Evolutionary conservation across 2,329 filamentous ascomycete genomes (phyloP), one percentile per base, ranked within the genome.

Genomic region (Fusarium sp.): DNA sequence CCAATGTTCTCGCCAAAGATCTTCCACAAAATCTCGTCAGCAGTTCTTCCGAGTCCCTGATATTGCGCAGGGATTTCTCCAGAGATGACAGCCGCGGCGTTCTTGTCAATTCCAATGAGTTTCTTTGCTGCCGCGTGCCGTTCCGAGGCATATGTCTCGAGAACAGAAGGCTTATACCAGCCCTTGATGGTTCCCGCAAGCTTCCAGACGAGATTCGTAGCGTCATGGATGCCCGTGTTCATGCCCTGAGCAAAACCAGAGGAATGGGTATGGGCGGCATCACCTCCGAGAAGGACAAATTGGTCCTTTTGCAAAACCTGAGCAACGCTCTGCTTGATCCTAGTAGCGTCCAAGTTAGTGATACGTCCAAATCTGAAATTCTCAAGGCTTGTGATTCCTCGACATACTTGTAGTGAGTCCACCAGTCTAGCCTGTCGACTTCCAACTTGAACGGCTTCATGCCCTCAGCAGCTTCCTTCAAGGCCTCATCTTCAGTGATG

Each of bases 161-260:
- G 76, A 4, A 87, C 60, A 1, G 73, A 76, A 0, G 75, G 71
- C 0, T 77, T 79, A 0, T 80, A 78, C 3, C 81, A 65, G 16
- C 81, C 80, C 8, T 61, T 63, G 41, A 73, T 63, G 2, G 41
- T 39, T n/a, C 58, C 33, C 3, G 85, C 82, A 2, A 88, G 80
- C 71, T 88, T 88, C 86, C 86, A 88, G 27, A 83, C 83, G 7
- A 88, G 78, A 54, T 88, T 88, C 24, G 86, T 83, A 1, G 85
- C 84, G 72, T 88, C 87, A 59, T 85, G 84, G 35, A 88, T 83
- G 1, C 86, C 86, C 0, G 86, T 87, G 71, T 88, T 88, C 83
- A 88, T 84, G 6, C 87, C 86, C 74, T 88, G 86, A 1, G 84
- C 87, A 5, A 85, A 86, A 8, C 84, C 83, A 6, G 84, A 84